Evolutionary conservation across 495 filamentous ascomycete genomes (phyloP), one percentile per base, ranked within the genome.

Genomic region (Ramalina peruviana): DNA sequence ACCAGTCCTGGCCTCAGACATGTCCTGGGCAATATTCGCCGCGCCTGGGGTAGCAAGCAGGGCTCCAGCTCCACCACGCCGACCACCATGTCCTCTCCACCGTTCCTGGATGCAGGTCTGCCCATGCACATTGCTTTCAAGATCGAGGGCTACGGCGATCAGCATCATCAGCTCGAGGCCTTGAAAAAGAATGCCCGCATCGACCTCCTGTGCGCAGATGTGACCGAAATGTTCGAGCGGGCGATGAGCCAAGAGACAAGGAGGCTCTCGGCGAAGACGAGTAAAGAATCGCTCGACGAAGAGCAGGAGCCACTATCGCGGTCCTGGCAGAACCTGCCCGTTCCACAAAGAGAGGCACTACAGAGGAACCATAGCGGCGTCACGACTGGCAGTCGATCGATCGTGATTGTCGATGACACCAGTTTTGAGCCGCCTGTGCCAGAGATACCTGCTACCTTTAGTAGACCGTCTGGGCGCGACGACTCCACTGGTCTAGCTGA

Each of bases 1-100:
- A 64, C 67, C 13, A 85, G 67, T 45, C 78, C 79, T 12, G 80
- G 86, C 1, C 82, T 97, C 71, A 86, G 81, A 63, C 92, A 80
- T 54, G 70, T 97, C 3, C 72, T 98, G 41, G 89, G 89, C 1
- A 88, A 83, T 53, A 86, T 97, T 33, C 82, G 86, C 40, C 84
- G 90, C 36, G 90, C 81, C n/a, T 63, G 96, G 43, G 86, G 88
- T 56, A 86, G 76, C 38, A 83, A 79, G 61, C 64, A 74, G 54
- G 57, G 64, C 55, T 58, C 59, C 3, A 67, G 71, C 60, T 52
- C 72, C 61, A 36, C 62, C 60, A 59, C 66, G 37, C 65, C 67
- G 20, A 66, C 64, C 23, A 66, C 69, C 49, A 43, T 50, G 43
- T 45, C 43, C 27, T 45, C 54, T 13, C 45, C 54, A 21, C 52